Evolutionary conservation across 495 filamentous ascomycete genomes (phyloP), one percentile per base, ranked within the genome.

Genomic region (Penicillium waksmanii): DNA sequence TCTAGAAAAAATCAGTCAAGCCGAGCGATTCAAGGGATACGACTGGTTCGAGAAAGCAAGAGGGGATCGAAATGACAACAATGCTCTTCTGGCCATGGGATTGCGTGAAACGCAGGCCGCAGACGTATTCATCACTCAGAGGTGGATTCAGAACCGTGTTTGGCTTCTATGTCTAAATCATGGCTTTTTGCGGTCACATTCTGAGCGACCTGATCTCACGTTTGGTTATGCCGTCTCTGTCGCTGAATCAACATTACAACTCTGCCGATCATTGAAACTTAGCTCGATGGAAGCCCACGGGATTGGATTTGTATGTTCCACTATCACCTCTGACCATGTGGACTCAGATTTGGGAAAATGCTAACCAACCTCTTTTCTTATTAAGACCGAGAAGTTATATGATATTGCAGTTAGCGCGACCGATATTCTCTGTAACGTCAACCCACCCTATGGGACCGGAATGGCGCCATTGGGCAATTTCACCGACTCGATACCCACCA

Each of bases 141-240:
- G 90, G 66, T 96, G 91, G 91, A 81, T 94, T n/a, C 87, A 90
- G 62, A 89, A 89, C 25, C 87, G 88, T 66, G 82, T 89, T 2
- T 95, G 91, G 91, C 87, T 92, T 57, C 68, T 94, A 11, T 83
- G 76, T 25, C 74, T 76, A 25, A 73, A 78, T 11, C 84, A 87
- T 51, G 82, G 83, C 9, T 77, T 82, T 43, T 69, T 88, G 25
- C 78, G 76, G 18, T 77, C 78, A 6, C 75, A 55, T 38, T 75
- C 62, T 77, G 92, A 70, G 68, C 79, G 56, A 76, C 82, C 51
- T 76, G 73, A 76, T 52, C 59, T 93, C 76, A 85, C 81, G 3
- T 87, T 93, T 62, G 80, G 82, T 36, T 92, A 87, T 63, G 87
- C 89, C 1, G 82, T 92, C 35, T 84, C 89, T 35, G 81, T 92